Evolutionary conservation across 805 yeast genomes (phyloP), one percentile per base, ranked within the genome.

Genomic region (Saccharomycopsis malanga): DNA sequence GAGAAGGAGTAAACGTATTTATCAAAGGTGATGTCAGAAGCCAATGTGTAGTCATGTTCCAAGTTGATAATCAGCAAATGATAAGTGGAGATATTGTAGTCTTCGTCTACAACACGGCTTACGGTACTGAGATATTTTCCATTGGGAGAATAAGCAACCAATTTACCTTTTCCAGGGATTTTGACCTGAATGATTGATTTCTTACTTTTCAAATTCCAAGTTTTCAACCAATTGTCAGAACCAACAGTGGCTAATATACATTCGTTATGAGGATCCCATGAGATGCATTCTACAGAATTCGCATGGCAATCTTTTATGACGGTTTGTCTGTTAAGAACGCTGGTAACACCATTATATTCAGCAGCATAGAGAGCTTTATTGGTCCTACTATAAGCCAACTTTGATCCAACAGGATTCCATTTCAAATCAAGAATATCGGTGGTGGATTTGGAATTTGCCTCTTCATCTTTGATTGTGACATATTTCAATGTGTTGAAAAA

Each of bases 331-430:
- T 12, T 25, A 4, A 10, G 25, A 23, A 32, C 9, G n/a, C 36
- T 23, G 23, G 22, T 9, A 4, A 4, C 30, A 10, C 18, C 9
- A 12, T 7, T 14, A 21, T 36, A 38, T 5, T 38, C 37, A 14
- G 15, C 10, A 3, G 23, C 32, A 6, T 37, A 15, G n/a, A 45
- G 21, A 21, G 48, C 15, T 14, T 34, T 34, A 18, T 21, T 18
- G n/a, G 34, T 41, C 25, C 47, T 41, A 21, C 32, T 21, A 34
- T 45, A 37, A 3, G 45, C 50, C 4, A 49, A 18, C 24, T 36
- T 27, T 5, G 35, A 21, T 4, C 53, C 53, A 4, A 37, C 29
- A 4, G 44, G 24, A 17, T 39, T 49, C 53, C 53, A 49, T 17
- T 29, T 9, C 24, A 49, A 5, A 27, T 29, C 53, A 5, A 30